A percentile compares a stretch with the other conserved stretches of the same genome.
These are phyloP conservation scores for Rosa multiflora DNA, from an alignment of 306 rosid genomes.

Conservation along the genomic window DNA sequence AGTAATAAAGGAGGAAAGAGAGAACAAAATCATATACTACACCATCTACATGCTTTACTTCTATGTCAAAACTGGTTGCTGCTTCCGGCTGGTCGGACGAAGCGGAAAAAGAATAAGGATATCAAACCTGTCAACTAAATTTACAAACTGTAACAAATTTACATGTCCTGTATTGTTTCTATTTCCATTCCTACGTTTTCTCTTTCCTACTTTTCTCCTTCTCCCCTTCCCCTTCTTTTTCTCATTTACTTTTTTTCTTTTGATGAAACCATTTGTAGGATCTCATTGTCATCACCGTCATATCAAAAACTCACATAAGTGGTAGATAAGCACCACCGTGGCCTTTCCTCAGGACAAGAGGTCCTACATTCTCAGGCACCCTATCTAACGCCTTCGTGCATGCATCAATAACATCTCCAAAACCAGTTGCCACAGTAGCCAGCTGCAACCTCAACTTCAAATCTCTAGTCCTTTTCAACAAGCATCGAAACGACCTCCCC, in stretches of 20 bases:
- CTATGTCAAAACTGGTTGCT: constrained; percentile 21
- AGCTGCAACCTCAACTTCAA: constrained; percentile 71
- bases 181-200: not conserved
- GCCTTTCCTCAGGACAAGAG: constrained; percentile 84
- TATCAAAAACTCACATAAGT: constrained; percentile 58
- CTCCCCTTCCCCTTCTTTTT: not conserved
- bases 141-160: constrained; percentile 14
- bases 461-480: constrained; percentile 86
- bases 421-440: constrained; percentile 80
- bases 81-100: constrained; percentile 20
- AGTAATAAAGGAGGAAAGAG: not conserved
- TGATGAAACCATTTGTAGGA: not conserved
- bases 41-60: constrained; percentile 6
- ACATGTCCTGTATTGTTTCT: constrained; percentile 11
- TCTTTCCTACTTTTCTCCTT: not conserved
- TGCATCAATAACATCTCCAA: constrained; percentile 60
- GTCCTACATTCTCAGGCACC: constrained; percentile 83
- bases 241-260: not conserved
- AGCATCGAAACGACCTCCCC: constrained; percentile 89
- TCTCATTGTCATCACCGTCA: not conserved
- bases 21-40: constrained; percentile 1
- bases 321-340: constrained; percentile 98
- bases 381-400: constrained; percentile 63
- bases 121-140: constrained; percentile 22
- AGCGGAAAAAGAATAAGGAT: constrained; percentile 19